phyloP scores from a whole-genome alignment of 768 basidiomycete genomes.

The Leucocoprinus leucothites region DNA sequence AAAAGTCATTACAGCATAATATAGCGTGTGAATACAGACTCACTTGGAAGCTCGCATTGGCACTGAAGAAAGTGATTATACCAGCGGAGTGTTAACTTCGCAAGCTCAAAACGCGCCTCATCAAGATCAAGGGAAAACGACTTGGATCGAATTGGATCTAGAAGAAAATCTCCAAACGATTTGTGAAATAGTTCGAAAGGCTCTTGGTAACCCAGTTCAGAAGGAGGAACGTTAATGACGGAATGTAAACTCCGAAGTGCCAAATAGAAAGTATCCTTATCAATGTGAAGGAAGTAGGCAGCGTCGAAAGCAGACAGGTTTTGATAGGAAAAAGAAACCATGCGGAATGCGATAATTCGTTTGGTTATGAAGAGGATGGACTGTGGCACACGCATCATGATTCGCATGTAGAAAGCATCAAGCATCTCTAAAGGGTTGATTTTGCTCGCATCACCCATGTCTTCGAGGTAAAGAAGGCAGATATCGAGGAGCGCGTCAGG shows the following conservation, averaged over 20 bases:
- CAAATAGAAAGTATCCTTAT: background rate
- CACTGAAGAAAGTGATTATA: no score
- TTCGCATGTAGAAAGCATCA: background rate
- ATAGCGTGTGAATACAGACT: no score
- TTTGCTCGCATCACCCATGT: background rate
- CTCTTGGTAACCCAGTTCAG: background rate
- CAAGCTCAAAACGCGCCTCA: no score
- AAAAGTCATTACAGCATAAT: no score
- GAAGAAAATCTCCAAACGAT: no score
- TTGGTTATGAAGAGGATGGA: background rate
- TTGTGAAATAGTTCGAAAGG: background rate
- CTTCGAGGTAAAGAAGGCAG: background rate
- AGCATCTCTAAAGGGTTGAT: background rate
- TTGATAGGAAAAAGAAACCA: background rate
- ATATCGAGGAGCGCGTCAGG: background rate
- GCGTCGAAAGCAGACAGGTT: background rate
- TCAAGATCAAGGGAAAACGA: no score
- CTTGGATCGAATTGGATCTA: no score
- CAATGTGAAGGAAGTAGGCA: background rate
- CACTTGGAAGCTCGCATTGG: no score
- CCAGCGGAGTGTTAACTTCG: no score
- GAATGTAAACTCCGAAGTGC: background rate
- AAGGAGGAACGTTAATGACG: background rate
- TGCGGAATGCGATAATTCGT: background rate
- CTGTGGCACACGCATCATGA: background rate